Percentiles rank a stretch among this genome's conserved stretches.
These are phyloP conservation scores for Quercus cerris DNA, from an alignment of 306 rosid species.

Conservation along the genomic window DNA sequence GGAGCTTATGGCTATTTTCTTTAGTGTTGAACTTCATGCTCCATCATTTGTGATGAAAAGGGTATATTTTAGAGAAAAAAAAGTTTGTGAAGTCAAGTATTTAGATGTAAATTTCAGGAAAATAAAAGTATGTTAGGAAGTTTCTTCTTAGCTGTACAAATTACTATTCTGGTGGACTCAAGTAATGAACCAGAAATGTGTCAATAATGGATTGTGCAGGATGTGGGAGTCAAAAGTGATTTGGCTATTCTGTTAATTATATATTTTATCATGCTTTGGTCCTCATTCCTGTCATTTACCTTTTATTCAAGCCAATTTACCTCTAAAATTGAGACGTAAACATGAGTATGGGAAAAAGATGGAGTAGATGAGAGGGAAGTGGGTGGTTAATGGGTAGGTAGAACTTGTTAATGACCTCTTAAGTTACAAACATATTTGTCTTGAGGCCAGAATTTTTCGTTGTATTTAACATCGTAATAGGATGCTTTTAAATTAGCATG, in stretches of 20 bases:
- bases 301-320: background rate
- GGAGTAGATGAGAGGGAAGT: background rate
- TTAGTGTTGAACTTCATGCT: conserved; percentile 10
- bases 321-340: background rate
- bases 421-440: background rate
- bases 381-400: background rate
- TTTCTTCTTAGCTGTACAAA: background rate
- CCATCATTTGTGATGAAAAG: background rate
- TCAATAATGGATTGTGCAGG: background rate
- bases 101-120: background rate
- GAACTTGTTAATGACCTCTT: background rate
- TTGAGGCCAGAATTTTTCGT: background rate
- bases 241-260: background rate
- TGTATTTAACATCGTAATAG: background rate
- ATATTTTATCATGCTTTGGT: background rate
- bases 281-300: background rate
- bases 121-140: background rate
- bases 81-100: background rate
- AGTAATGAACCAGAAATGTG: background rate
- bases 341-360: background rate
- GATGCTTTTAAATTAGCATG: background rate
- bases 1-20: background rate
- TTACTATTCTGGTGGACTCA: background rate
- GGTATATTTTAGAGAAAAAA: background rate
- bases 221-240: background rate